Evolutionary conservation across 192 early-diverging fungal species (phyloP).

Genomic region (Dissophora ornata): DNA sequence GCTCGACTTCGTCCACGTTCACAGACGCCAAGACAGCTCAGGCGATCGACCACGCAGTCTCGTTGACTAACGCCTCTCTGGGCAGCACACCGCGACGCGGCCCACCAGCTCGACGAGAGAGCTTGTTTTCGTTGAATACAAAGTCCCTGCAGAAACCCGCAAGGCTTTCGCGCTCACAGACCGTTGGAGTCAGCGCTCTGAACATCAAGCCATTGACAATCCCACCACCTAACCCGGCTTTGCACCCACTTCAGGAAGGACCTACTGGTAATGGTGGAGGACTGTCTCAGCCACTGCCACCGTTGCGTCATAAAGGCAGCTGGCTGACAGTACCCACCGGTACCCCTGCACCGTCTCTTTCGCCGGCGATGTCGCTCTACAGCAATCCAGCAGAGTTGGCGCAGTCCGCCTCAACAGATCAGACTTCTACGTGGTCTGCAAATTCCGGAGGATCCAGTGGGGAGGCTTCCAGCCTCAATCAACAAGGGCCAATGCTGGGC

Average conservation of each 20-base stretch:
- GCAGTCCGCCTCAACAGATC: conserved; percentile 26
- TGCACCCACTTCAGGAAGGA: conserved; percentile 36
- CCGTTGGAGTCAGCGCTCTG: conserved; percentile 34
- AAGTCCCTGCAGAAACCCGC: conserved; percentile 40
- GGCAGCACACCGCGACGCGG: conserved; percentile 16
- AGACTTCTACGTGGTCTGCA: conserved; percentile 19
- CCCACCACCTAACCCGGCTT: conserved; percentile 10
- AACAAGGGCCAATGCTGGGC: conserved; percentile 1
- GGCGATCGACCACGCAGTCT: conserved; percentile 44
- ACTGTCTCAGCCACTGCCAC: conserved; percentile 16
- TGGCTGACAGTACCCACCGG: conserved; percentile 46
- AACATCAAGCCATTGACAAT: conserved; percentile 42
- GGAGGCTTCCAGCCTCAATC: background rate
- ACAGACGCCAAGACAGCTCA: conserved; percentile 42
- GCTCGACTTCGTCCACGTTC: conserved; percentile 9
- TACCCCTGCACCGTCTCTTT: conserved; percentile 5
- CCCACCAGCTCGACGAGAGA: conserved; percentile 28
- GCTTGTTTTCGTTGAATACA: conserved; percentile 51
- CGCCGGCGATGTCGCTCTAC: conserved; percentile 33
- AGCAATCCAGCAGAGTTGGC: conserved; percentile 3
- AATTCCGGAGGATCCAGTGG: conserved; percentile 15
- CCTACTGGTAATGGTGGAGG: background rate
- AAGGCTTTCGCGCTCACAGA: conserved; percentile 25
- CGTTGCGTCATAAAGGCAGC: conserved; percentile 16
- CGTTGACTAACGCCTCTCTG: conserved; percentile 41